Conservation (phyloP, 768 basidiomycete genomes). For the Termitomyces sp. region DNA sequence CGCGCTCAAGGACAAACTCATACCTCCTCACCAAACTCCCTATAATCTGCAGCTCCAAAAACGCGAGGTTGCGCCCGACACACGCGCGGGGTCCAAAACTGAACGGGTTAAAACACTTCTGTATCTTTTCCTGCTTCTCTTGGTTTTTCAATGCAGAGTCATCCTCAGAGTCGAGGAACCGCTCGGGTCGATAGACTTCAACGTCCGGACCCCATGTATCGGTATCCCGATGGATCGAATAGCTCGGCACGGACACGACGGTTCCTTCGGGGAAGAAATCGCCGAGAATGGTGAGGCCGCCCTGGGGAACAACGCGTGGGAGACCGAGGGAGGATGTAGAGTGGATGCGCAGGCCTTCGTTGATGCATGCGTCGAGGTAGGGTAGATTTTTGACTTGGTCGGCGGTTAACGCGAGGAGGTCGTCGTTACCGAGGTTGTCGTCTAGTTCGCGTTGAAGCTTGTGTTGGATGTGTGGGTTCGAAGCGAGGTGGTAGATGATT, state of each 20-base stretch:
- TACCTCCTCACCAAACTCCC: slow-evolving; percentile 76
- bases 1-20: slow-evolving; percentile 62
- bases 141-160: slow-evolving; percentile 3
- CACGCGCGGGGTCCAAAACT: slow-evolving; percentile 81
- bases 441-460: slow-evolving; percentile 77
- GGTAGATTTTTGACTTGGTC: slow-evolving; percentile 69
- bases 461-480: slow-evolving; percentile 54
- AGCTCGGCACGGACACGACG: slow-evolving; percentile 75
- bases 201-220: slow-evolving; percentile 75
- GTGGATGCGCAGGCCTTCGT: slow-evolving; percentile 81
- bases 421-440: slow-evolving; percentile 54
- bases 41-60: slow-evolving; percentile 70
- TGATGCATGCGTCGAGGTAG: slow-evolving; percentile 84
- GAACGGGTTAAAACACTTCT: slow-evolving; percentile 81
- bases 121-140: slow-evolving; percentile 45
- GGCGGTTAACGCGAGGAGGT: slow-evolving; percentile 48
- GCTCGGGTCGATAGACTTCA: slow-evolving; percentile 71
- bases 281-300: slow-evolving; percentile 57
- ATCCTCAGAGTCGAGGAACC: slow-evolving; percentile 61
- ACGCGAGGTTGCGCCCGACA: slow-evolving; percentile 79
- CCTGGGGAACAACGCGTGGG: slow-evolving; percentile 71
- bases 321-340: slow-evolving; percentile 82
- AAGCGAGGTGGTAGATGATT: slow-evolving; percentile 79
- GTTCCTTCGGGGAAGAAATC: slow-evolving; percentile 68
- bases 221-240: slow-evolving; percentile 73